Evolutionary conservation across 139 green algal species (phyloP).

Genomic region (Tetradesmus obliquus): DNA sequence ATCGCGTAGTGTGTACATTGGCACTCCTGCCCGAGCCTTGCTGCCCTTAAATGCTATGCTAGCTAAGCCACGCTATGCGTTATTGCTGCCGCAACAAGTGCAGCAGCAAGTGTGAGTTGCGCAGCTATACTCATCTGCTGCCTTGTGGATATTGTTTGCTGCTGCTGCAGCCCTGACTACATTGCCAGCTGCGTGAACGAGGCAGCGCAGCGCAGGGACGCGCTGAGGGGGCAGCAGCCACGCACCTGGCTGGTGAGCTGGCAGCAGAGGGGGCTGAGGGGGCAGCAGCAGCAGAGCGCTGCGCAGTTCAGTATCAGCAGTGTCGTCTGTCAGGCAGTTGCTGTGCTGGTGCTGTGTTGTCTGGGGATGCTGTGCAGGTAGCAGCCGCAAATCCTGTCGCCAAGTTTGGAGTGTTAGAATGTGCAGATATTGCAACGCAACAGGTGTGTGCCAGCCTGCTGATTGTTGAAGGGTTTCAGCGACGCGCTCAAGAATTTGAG

Average conservation of each 20-base stretch:
- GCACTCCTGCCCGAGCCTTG: too few relatives aligned
- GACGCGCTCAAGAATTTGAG: too few relatives aligned
- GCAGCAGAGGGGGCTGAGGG: background rate
- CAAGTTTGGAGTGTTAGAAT: too few relatives aligned
- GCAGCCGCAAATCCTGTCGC: too few relatives aligned
- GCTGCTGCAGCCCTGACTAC: slow-evolving; percentile 77
- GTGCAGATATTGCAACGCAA: background rate
- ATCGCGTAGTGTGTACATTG: too few relatives aligned
- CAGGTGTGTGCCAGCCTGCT: too few relatives aligned
- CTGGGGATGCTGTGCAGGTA: too few relatives aligned
- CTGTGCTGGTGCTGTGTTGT: too few relatives aligned
- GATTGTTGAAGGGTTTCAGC: background rate
- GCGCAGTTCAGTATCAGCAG: background rate
- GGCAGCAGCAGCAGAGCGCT: background rate
- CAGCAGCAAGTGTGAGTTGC: too few relatives aligned
- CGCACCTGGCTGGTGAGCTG: slow-evolving; percentile 63
- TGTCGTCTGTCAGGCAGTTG: background rate
- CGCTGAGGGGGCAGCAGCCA: slow-evolving; percentile 69
- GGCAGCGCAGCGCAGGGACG: slow-evolving; percentile 74
- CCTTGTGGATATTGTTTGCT: background rate
- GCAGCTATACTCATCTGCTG: background rate
- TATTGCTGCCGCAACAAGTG: too few relatives aligned
- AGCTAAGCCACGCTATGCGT: too few relatives aligned
- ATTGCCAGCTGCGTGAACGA: slow-evolving; percentile 80
- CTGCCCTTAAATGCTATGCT: too few relatives aligned